Base-by-base conservation (phyloP, 75 land plant species). In the Isoetes taiwanensis region DNA sequence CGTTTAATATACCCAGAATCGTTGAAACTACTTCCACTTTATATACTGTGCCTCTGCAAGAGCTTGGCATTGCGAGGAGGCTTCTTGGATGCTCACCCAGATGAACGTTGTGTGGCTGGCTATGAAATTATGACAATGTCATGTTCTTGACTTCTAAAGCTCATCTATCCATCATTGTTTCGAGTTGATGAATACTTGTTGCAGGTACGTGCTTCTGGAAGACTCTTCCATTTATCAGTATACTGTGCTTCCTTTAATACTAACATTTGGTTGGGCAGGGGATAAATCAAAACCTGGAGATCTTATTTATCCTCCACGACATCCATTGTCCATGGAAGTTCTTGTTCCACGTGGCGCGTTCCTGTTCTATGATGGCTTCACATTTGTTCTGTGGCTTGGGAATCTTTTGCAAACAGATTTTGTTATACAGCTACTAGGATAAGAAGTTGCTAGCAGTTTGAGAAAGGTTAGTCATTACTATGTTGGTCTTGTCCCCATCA, bases 1-100 rank as follows among this genome's bases (percentile, higher is more conserved):
- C 67, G 90, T 60, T 68, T 94, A 61, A 89, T 94, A 38, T 94
- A 65, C 62, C 96, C 99, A 24, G 96, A 94, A 35, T 81, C 86
- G 11, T 35, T 94, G 57, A 88, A 89, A 57, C 78, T 71, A 53
- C 76, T 94, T 38, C 76, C 77, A 11, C 56, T 94, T 30, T 94
- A 88, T 74, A 76, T 73, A 9, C 68, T 94, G 25, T 72, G 76
- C 41, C 61, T 94, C 16, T 72, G 66, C 35, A 94, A 88, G 40
- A 79, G 78, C 59, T 41, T 72, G 28, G 75, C 90, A 41, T 68
- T 94, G 19, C 83, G 96, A 48, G 96, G 90, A 55, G 96, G 99
- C 1, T 78, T 62, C 69, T 72, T 74, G 63, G 90, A 89, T 72
- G 80, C 67, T 30, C 64, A 55, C 25, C 76, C 93, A 12, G 99